These are phyloP conservation scores for Crucihimalaya himalaica DNA, from an alignment of 345 rosid genomes.

Conservation along the genomic window DNA sequence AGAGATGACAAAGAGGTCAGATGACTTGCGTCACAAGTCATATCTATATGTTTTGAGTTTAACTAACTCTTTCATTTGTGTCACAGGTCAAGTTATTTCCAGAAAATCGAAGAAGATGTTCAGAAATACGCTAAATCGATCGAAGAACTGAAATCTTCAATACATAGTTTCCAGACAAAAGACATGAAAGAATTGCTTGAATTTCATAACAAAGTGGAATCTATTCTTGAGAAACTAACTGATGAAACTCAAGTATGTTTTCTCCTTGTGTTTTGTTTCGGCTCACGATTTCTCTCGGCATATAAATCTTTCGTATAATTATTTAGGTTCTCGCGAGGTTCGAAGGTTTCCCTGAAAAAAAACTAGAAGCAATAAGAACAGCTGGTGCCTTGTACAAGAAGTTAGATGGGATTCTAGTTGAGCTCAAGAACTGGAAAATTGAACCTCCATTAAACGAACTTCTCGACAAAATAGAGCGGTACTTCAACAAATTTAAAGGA, in stretches of 20 bases:
- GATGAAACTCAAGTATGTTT: constrained; percentile 62
- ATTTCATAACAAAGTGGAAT: constrained; percentile 55
- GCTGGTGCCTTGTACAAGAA: constrained; percentile 57
- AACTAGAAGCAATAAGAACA: constrained; percentile 59
- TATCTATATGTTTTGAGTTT: background rate
- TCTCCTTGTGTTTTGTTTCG: background rate
- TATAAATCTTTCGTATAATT: background rate
- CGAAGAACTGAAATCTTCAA: constrained; percentile 47
- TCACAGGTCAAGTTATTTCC: constrained; percentile 64
- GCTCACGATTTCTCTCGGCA: background rate
- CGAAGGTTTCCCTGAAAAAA: constrained; percentile 67
- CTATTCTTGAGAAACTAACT: constrained; percentile 54
- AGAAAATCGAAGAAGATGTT: constrained; percentile 67
- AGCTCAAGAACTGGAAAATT: constrained; percentile 59
- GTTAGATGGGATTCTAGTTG: constrained; percentile 47
- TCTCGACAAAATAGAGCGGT: constrained; percentile 56
- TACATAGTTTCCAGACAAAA: constrained; percentile 50
- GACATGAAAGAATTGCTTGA: constrained; percentile 57
- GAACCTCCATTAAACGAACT: constrained; percentile 56
- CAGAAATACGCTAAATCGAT: constrained; percentile 47
- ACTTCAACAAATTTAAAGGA: constrained; percentile 61
- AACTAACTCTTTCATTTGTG: background rate
- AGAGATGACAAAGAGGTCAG: constrained; percentile 65
- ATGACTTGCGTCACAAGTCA: constrained; percentile 29
- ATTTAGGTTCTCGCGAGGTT: constrained; percentile 62